phyloP scores from a whole-genome alignment of 2,329 filamentous ascomycete species.

The Microcyclospora tardicrescens region DNA sequence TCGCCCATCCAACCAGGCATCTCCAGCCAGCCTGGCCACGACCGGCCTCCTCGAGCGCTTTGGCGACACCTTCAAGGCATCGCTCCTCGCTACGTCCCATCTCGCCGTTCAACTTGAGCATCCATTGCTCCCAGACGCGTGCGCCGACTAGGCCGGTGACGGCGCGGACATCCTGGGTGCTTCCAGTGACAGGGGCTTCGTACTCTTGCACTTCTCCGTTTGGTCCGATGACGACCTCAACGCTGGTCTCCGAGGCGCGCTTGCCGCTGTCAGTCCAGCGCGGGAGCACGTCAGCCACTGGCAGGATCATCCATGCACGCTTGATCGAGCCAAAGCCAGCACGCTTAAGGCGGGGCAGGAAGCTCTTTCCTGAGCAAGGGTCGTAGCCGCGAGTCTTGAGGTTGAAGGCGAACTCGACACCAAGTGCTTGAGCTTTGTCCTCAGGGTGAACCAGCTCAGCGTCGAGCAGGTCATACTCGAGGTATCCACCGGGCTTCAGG shows the following conservation, averaged over 20 bases:
- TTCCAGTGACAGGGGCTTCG: slow-evolving; percentile 22
- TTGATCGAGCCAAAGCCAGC: slow-evolving; percentile 70
- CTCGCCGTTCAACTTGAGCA: slow-evolving; percentile 76
- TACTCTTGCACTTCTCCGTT: slow-evolving; percentile 18
- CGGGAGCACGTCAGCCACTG: slow-evolving; percentile 46
- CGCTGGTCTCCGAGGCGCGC: slow-evolving; percentile 3
- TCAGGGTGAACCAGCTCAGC: slow-evolving; percentile 81
- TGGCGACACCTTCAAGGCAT: slow-evolving; percentile 43
- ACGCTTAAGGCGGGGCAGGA: slow-evolving; percentile 58
- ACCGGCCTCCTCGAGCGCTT: slow-evolving; percentile 48
- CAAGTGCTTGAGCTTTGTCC: slow-evolving; percentile 64
- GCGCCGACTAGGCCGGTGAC: slow-evolving; percentile 72
- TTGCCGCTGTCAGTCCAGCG: slow-evolving; percentile 23
- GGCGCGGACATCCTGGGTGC: slow-evolving; percentile 23
- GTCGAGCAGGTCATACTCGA: slow-evolving; percentile 85
- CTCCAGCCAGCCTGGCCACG: slow-evolving; percentile 46
- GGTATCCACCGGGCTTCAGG: slow-evolving; percentile 80
- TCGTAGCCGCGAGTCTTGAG: slow-evolving; percentile 87
- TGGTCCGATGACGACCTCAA: slow-evolving; percentile 26
- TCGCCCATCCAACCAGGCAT: slow-evolving; percentile 46
- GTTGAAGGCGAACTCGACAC: slow-evolving; percentile 82
- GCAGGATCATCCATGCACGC: slow-evolving; percentile 78
- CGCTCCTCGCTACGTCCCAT: slow-evolving; percentile 52
- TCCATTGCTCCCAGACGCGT: slow-evolving; percentile 94
- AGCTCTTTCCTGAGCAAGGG: slow-evolving; percentile 66